Percentiles rank a stretch among this genome's conserved stretches.
Evolutionary conservation across 1,139 yeast species (phyloP).

Genomic region (Sugiyamaella xylanicola): DNA sequence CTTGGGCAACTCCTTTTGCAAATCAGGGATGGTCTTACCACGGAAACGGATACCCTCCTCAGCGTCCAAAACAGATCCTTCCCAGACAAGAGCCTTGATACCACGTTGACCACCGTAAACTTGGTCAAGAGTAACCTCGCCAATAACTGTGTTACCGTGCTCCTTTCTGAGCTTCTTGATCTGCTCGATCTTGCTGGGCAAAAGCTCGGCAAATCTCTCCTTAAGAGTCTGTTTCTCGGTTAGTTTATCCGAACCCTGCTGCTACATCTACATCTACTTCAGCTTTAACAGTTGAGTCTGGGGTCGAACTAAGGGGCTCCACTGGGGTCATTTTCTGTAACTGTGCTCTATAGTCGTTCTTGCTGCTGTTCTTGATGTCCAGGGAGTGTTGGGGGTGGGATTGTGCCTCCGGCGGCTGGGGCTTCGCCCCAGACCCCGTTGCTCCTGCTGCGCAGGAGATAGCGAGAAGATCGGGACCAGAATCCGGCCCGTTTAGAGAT

Average conservation of each 20-base stretch:
- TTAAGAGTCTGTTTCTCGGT: conserved; percentile 53
- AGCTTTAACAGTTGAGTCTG: too few relatives aligned
- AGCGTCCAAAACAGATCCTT: conserved; percentile 98
- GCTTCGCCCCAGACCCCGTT: too few relatives aligned
- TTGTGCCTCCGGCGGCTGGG: too few relatives aligned
- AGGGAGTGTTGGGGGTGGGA: too few relatives aligned
- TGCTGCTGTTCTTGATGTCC: too few relatives aligned
- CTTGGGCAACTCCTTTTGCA: conserved; percentile 89
- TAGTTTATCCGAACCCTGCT: neutral
- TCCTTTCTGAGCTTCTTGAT: conserved; percentile 87
- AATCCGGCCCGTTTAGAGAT: too few relatives aligned
- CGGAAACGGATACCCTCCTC: conserved; percentile 98
- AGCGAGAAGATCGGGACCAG: too few relatives aligned
- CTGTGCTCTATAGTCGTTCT: too few relatives aligned
- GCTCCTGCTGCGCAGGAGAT: too few relatives aligned
- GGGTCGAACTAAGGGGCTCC: too few relatives aligned
- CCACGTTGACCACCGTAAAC: conserved; percentile 99
- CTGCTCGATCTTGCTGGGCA: conserved; percentile 91
- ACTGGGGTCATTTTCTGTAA: too few relatives aligned
- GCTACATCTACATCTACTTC: neutral
- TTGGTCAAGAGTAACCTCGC: conserved; percentile 92
- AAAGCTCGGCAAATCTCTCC: conserved; percentile 88
- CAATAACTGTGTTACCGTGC: conserved; percentile 85
- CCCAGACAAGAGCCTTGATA: conserved; percentile 97
- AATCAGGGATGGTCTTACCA: conserved; percentile 96